Conservation (phyloP, 2,329 filamentous ascomycete genomes). For the Claviceps paspali region DNA sequence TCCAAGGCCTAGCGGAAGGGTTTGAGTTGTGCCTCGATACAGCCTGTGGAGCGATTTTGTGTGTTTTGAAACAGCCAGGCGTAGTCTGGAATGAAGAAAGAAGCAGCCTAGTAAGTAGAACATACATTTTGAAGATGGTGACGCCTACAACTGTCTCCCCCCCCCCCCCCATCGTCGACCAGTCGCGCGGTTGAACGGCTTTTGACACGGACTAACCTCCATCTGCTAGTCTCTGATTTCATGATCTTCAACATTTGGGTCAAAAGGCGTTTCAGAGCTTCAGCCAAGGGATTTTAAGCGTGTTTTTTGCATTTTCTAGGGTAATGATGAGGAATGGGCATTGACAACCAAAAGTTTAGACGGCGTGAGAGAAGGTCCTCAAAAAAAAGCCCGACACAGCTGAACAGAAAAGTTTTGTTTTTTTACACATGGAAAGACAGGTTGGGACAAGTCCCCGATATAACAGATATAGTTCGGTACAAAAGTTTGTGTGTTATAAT, state of each 20-base stretch:
- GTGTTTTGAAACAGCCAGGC: background rate
- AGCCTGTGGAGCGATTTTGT: background rate
- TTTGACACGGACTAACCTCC: constrained; percentile 8
- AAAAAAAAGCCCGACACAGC: background rate
- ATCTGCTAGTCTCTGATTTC: background rate
- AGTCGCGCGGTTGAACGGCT: background rate
- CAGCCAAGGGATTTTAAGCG: too few relatives aligned
- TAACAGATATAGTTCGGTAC: too few relatives aligned
- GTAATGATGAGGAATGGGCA: constrained; percentile 2
- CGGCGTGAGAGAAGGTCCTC: background rate
- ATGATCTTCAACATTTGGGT: background rate
- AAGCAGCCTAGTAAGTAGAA: background rate
- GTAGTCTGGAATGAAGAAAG: background rate
- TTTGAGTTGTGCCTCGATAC: background rate
- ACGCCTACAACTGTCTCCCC: too few relatives aligned
- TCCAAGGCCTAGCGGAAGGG: constrained; percentile 14
- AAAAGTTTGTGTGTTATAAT: too few relatives aligned
- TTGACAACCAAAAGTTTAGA: constrained; percentile 1
- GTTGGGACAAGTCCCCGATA: too few relatives aligned
- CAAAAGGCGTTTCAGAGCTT: background rate
- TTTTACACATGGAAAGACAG: too few relatives aligned
- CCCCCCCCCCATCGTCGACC: too few relatives aligned
- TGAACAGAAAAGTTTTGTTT: background rate
- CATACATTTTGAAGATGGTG: too few relatives aligned
- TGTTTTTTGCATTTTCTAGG: too few relatives aligned